Conservation (phyloP, 768 basidiomycete species). For the Mycena vulgaris region DNA sequence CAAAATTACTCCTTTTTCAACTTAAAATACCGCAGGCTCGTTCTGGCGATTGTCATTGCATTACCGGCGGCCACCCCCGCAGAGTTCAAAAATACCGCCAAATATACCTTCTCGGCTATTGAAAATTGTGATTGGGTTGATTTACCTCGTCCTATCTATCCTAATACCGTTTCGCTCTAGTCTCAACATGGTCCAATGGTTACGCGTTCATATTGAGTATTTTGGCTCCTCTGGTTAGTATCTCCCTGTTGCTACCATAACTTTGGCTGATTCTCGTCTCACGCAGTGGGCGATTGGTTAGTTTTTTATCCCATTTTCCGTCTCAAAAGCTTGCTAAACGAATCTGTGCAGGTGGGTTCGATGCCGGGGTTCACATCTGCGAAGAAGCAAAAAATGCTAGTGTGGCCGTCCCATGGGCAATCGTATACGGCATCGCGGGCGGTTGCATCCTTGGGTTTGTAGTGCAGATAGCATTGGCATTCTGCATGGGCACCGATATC, state of each 20-base stretch:
- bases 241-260: background rate
- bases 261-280: no score
- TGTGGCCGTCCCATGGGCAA: conserved; percentile 71
- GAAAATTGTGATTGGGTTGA: background rate
- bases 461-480: conserved; percentile 66
- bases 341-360: conserved; percentile 55
- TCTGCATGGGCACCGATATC: conserved; percentile 73
- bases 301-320: background rate
- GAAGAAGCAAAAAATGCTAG: conserved; percentile 67
- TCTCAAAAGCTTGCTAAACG: no score
- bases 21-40: background rate
- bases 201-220: conserved; percentile 68
- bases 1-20: no score
- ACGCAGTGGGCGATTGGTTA: conserved; percentile 17
- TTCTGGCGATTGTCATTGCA: conserved; percentile 3
- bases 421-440: conserved; percentile 62
- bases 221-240: conserved; percentile 64
- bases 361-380: conserved; percentile 54
- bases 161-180: conserved; percentile 32
- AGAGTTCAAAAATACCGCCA: conserved; percentile 2
- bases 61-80: conserved; percentile 1
- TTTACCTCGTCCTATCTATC: background rate
- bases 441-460: conserved; percentile 59
- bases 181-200: conserved; percentile 62
- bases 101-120: conserved; percentile 14